Evolutionary conservation across 2,329 filamentous ascomycete genomes (phyloP).

Genomic region (Nakataea oryzae): DNA sequence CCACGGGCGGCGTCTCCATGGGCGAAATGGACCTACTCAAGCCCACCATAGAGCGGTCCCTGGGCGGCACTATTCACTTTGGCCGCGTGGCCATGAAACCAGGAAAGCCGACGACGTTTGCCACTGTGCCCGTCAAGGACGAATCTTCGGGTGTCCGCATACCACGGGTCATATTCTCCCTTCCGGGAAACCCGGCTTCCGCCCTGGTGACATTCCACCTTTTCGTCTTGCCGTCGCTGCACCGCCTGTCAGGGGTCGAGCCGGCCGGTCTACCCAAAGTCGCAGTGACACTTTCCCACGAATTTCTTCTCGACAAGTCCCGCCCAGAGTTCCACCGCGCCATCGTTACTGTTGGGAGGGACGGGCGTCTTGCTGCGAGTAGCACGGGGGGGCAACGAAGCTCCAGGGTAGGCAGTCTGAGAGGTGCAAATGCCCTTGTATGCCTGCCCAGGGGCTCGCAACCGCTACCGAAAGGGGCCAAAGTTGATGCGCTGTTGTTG

Average conservation of each 20-base stretch:
- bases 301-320: slow-evolving; percentile 62
- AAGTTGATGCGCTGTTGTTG: slow-evolving; percentile 74
- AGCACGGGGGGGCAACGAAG: slow-evolving; percentile 90
- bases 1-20: slow-evolving; percentile 93
- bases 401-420: slow-evolving; percentile 79
- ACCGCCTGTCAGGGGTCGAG: slow-evolving; percentile 60
- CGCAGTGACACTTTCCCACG: slow-evolving; percentile 59
- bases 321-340: slow-evolving; percentile 88
- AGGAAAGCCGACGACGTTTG: slow-evolving; percentile 94
- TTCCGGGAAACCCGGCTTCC: slow-evolving; percentile 90
- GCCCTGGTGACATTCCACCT: slow-evolving; percentile 89
- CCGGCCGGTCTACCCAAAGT: slow-evolving; percentile 63
- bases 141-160: slow-evolving; percentile 43
- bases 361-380: slow-evolving; percentile 60
- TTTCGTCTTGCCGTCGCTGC: slow-evolving; percentile 81
- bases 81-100: slow-evolving; percentile 97
- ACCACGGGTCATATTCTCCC: slow-evolving; percentile 69
- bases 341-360: slow-evolving; percentile 51
- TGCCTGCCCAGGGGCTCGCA: slow-evolving; percentile 59
- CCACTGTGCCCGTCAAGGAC: slow-evolving; percentile 64
- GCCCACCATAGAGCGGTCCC: slow-evolving; percentile 80
- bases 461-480: slow-evolving; percentile 55
- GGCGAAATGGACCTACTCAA: slow-evolving; percentile 95
- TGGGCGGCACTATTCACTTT: slow-evolving; percentile 92
- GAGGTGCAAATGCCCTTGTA: slow-evolving; percentile 77